These are phyloP conservation scores for Umbilicus rupestris DNA, from an alignment of 164 flowering plant species.

Conservation along the genomic window DNA sequence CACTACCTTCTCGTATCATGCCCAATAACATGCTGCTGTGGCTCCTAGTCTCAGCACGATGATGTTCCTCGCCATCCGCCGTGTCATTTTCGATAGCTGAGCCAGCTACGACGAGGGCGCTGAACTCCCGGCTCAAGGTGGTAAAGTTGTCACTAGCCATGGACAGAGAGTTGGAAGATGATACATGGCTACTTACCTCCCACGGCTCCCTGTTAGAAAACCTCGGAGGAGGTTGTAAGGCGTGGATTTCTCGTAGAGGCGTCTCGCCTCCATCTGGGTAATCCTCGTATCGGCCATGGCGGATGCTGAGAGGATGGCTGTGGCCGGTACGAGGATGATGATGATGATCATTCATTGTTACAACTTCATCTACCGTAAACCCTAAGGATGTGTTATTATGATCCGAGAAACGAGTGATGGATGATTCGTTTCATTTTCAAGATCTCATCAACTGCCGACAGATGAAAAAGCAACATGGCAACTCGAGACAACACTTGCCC, in stretches of 20 bases:
- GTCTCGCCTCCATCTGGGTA: slow-evolving; percentile 13
- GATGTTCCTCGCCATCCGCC: not conserved
- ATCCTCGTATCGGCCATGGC: too few relatives aligned
- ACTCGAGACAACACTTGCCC: too few relatives aligned
- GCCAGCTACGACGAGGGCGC: slow-evolving; percentile 49
- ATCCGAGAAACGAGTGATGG: too few relatives aligned
- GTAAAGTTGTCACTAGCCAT: slow-evolving; percentile 39
- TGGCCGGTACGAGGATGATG: slow-evolving; percentile 8
- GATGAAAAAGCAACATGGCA: too few relatives aligned
- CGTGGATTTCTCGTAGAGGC: slow-evolving; percentile 58
- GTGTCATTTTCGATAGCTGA: slow-evolving; percentile 14
- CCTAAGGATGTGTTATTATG: too few relatives aligned
- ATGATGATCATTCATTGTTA: slow-evolving; percentile 27
- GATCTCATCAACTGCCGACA: too few relatives aligned
- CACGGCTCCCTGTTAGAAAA: slow-evolving; percentile 25
- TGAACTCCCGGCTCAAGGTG: slow-evolving; percentile 50
- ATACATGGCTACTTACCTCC: slow-evolving; percentile 43
- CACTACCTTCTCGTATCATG: not conserved
- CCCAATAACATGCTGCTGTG: slow-evolving; percentile 13
- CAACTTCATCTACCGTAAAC: not conserved
- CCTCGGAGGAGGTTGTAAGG: slow-evolving; percentile 35
- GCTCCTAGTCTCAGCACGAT: not conserved
- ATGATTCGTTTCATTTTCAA: too few relatives aligned
- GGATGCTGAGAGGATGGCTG: too few relatives aligned
- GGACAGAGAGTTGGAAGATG: slow-evolving; percentile 33